Evolutionary conservation across 2,329 filamentous ascomycete species (phyloP), one percentile per base, ranked within the genome.

Genomic region (Aspergillus sp.): DNA sequence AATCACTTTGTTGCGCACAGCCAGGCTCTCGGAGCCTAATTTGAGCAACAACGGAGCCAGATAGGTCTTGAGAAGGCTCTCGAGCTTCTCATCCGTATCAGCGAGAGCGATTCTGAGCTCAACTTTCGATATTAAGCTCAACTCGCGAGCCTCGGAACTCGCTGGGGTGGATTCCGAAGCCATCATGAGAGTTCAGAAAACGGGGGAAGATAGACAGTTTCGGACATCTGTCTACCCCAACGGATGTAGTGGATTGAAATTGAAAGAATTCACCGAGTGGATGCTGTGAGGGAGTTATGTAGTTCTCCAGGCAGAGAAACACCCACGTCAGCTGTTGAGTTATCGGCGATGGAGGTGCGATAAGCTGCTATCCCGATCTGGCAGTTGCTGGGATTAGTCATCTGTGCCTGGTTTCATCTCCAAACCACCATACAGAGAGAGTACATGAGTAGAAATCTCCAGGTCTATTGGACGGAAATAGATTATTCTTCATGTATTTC

Each of bases 41-140:
- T 97, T 97, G 53, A 97, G 79, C 2, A 99, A 81, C 10, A 97
- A 75, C 0, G 93, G 88, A 3, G 88, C 78, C 21, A 99, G 79
- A 66, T 93, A 97, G 40, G 83, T 86, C 64, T 88, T 85, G 16
- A 99, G 79, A 14, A 94, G 78, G 20, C 85, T 76, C 68, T 93
- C 85, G 1, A 99, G 82, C 74, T 93, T 95, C 57, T 84, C 80
- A 68, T 97, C 93, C 47, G 91, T 87, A 62, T 91, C 88, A 23
- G 92, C 88, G 48, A 93, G 83, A 23, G 84, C 88, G 64, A 97
- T 94, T 58, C 87, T 84, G 66, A 94, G 84, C 71, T 95, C 91
- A 43, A 96, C 88, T 67, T 89, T 93, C 64, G 89, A 88, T 48
- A 96, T 83, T 56, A 97, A 83, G 59, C 85, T 83, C 60, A 96